These are phyloP conservation scores for Cystobasidiaceae sp. DNA, from an alignment of 1,284 basidiomycete genomes.

Conservation along the genomic window DNA sequence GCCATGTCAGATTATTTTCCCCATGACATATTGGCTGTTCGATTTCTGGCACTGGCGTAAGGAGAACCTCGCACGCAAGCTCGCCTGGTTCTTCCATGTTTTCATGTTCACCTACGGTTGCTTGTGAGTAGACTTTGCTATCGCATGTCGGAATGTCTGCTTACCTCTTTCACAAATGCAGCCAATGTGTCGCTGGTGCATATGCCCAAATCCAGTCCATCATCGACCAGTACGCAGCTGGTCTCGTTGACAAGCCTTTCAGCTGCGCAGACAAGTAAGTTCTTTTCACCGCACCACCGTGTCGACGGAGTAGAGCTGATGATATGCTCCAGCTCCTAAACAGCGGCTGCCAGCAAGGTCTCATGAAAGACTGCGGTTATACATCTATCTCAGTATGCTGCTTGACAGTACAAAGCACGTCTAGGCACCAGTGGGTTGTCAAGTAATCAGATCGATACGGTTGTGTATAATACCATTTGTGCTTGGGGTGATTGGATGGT, in stretches of 20 bases:
- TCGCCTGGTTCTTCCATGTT: slow-evolving; percentile 5
- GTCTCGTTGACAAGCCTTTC: background rate
- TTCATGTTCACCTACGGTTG: background rate
- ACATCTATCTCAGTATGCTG: no score
- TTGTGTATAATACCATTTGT: no score
- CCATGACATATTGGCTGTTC: slow-evolving; percentile 7
- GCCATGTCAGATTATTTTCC: slow-evolving; percentile 2
- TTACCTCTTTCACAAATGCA: background rate
- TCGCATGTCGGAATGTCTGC: background rate
- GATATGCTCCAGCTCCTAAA: no score
- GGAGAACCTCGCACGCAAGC: background rate
- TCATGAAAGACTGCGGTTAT: no score
- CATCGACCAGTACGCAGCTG: slow-evolving; percentile 5
- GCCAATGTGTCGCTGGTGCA: slow-evolving; percentile 1
- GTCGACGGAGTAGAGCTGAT: no score
- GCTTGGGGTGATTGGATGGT: no score
- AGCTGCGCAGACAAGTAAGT: slow-evolving; percentile 18
- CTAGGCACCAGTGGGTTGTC: no score
- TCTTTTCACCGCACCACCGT: background rate
- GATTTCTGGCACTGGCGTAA: background rate
- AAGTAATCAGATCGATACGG: no score
- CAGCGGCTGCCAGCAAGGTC: no score
- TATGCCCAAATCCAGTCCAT: background rate
- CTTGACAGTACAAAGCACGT: no score
- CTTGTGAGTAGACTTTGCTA: background rate